These are phyloP conservation scores for Schizosaccharomyces versatilis DNA, from an alignment of 1,139 yeast genomes.

Conservation along the genomic window DNA sequence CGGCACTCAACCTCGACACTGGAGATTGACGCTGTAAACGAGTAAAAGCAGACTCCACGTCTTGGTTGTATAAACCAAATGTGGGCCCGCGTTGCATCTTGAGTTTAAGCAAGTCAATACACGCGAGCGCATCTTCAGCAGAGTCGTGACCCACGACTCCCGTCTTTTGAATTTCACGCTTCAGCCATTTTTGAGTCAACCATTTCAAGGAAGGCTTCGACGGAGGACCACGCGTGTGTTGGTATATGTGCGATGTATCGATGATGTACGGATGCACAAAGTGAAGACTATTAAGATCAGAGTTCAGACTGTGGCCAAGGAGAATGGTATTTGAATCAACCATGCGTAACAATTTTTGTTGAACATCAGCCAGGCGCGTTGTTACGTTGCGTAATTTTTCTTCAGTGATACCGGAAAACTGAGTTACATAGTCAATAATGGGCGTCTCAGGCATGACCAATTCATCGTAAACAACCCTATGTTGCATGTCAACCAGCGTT, in stretches of 20 bases:
- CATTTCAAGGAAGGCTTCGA: slow-evolving; percentile 55
- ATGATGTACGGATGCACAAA: slow-evolving; percentile 49
- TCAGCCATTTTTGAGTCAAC: slow-evolving; percentile 35
- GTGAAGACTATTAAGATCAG: slow-evolving; percentile 66
- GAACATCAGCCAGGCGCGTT: slow-evolving; percentile 47
- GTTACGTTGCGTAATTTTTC: slow-evolving; percentile 40
- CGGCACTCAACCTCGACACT: slow-evolving; percentile 14
- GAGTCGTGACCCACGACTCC: slow-evolving; percentile 55
- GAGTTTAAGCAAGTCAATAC: slow-evolving; percentile 50
- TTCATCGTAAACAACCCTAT: slow-evolving; percentile 41
- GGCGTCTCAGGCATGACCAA: slow-evolving; percentile 54
- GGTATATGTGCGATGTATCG: slow-evolving; percentile 67
- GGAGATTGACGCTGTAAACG: slow-evolving; percentile 16
- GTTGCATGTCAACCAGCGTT: slow-evolving; percentile 45
- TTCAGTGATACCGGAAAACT: slow-evolving; percentile 68
- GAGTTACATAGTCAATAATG: slow-evolving; percentile 60
- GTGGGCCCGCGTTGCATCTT: slow-evolving; percentile 44
- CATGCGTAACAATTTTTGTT: slow-evolving; percentile 29
- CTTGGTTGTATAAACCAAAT: slow-evolving; percentile 33
- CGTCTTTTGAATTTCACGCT: slow-evolving; percentile 38
- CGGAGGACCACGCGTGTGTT: slow-evolving; percentile 63
- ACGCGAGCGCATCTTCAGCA: slow-evolving; percentile 62
- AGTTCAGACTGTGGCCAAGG: slow-evolving; percentile 83
- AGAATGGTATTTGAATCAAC: slow-evolving; percentile 45
- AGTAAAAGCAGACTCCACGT: slow-evolving; percentile 24